Evolutionary conservation across 176 grass and related monocot genomes (phyloP), one percentile per base, ranked within the genome.

Genomic region (Lolium perenne): DNA sequence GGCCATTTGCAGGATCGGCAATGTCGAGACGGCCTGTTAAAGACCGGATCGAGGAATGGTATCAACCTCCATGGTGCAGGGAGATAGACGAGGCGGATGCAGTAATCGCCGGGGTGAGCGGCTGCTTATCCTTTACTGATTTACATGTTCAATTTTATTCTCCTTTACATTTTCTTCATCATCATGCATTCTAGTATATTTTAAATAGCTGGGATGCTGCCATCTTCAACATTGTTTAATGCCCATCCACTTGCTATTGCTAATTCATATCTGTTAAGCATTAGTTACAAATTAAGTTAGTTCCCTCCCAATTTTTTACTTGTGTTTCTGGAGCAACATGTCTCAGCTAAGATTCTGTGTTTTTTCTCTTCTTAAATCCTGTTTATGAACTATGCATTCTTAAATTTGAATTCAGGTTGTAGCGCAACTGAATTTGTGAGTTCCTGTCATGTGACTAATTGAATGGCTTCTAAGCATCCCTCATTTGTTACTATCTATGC

Each of bases 21-120:
- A n/a, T 56, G 35, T 38, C 38, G 22, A 80, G 76, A 2, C 8
- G 2, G 35, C 20, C 58, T 32, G 68, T 74, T 38, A 85, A 80
- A 51, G 82, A 85, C 67, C 21, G 87, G 12, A 75, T 75, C 1
- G 67, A 17, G 38, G 82, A 89, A 75, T 85, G 87, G 87, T 45
- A 85, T 25, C 68, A 7, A 16, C 82, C 82, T 64, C 68, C 76
- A 25, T 67, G 76, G 76, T 14, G 32, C 54, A 74, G 68, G 38
- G 47, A 22, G 1, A 45, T 0, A 13, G 38, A 45, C 0, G 47
- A 89, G 41, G 69, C 14, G 1, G 16, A 57, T 38, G 68, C 2
- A 5, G 22, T 11, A 6, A 50, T 63, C 9, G 26, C 21, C 22
- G 4, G 16, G 70, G 71, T 84, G 25, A 63, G 82, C 11, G 11